Evolutionary conservation across 306 rosid species (phyloP), one percentile per base, ranked within the genome.

Genomic region (Cicer chorassanicum): DNA sequence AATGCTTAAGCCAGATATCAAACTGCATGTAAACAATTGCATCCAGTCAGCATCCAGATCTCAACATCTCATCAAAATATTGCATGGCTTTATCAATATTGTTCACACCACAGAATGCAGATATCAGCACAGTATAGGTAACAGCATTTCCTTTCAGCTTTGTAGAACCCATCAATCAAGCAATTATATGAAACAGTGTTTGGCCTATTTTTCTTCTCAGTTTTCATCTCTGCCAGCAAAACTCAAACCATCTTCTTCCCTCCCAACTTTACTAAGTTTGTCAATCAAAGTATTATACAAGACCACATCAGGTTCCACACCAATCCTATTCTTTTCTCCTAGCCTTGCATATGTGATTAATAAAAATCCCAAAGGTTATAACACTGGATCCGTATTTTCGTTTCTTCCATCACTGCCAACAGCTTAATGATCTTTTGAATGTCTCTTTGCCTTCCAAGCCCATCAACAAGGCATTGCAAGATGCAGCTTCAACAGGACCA

Each of bases 141-240:
- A 16, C 18, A 16, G 18, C 18, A 16, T 16, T 16, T 16, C 18
- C 18, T 16, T 16, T 16, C 18, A 16, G 18, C 82, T 78, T 87
- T 91, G 83, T 83, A 86, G 63, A 85, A 88, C 48, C 93, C 93
- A 39, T 89, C 89, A 80, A 88, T 88, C 93, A 93, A 84, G 83
- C 89, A 86, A 78, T 88, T 91, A 82, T 84, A 93, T 7, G 97
- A 88, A 44, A 83, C 79, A 0, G 85, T 66, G 65, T 82, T 84
- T 4, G 93, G 97, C 16, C 71, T 80, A 68, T 77, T 80, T 11
- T 59, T 75, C 9, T 64, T 42, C 38, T 76, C 65, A 4, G 34
- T 80, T 85, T 83, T 84, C 97, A 93, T 93, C 78, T 70, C 80
- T 77, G 86, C 84, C 87, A 89, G 80, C 87, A 93, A 93, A 72